phyloP scores from a whole-genome alignment of 192 early-diverging fungal genomes.

The Coemansia sp. region DNA sequence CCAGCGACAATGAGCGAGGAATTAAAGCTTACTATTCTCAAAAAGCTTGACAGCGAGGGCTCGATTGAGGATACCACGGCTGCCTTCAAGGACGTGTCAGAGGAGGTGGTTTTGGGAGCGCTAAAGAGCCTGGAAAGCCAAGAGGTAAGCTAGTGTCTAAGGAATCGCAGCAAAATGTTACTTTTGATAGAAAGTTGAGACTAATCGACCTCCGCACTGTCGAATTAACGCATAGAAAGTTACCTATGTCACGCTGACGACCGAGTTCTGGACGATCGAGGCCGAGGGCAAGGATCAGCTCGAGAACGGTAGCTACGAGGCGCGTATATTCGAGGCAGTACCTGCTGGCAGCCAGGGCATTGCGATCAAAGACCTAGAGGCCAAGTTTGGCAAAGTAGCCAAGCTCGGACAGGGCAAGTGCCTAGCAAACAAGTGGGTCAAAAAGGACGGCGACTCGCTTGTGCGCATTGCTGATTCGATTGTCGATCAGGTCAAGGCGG shows the following conservation, averaged over 20 bases:
- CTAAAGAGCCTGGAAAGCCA: conserved; percentile 82
- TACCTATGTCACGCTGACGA: conserved; percentile 71
- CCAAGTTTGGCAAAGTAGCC: conserved; percentile 69
- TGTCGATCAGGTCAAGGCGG: conserved; percentile 78
- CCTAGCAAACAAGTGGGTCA: conserved; percentile 98
- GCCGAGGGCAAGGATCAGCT: conserved; percentile 87
- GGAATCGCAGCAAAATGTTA: neutral
- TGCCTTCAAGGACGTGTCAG: conserved; percentile 58
- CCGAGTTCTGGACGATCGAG: conserved; percentile 80
- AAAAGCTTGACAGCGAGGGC: conserved; percentile 65
- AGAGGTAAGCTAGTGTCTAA: conserved; percentile 61
- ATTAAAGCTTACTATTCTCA: conserved; percentile 44
- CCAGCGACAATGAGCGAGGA: conserved; percentile 45
- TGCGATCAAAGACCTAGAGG: conserved; percentile 79
- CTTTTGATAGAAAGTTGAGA: neutral
- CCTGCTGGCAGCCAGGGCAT: conserved; percentile 80
- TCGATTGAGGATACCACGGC: conserved; percentile 70
- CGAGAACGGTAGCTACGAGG: conserved; percentile 89
- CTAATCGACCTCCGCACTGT: conserved; percentile 10
- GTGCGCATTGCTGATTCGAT: conserved; percentile 76
- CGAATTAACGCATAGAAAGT: conserved; percentile 60
- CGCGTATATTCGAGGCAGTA: conserved; percentile 84
- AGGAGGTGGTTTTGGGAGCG: conserved; percentile 77
- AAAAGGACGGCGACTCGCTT: conserved; percentile 71
- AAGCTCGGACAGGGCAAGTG: conserved; percentile 94